Conservation (phyloP, 129 eudicot species). For the Tagetes erecta region DNA sequence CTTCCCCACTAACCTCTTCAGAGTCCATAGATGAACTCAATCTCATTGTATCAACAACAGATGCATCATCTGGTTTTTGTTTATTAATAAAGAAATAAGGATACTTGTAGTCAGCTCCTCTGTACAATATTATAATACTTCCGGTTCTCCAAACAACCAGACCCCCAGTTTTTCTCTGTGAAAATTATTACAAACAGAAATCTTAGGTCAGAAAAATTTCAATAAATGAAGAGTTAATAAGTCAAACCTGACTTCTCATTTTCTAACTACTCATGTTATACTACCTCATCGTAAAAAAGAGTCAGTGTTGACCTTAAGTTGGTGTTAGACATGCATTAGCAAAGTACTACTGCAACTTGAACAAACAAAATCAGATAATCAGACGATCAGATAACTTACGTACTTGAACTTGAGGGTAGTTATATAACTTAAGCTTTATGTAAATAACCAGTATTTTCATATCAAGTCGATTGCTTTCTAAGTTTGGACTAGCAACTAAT, state of each 20-base stretch:
- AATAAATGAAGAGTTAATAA: neutral
- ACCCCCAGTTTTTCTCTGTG: constrained; percentile 94
- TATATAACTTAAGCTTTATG: neutral
- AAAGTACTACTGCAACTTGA: neutral
- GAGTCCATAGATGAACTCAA: constrained; percentile 29
- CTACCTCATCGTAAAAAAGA: neutral
- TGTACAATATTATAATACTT: constrained; percentile 70
- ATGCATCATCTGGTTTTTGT: constrained; percentile 29
- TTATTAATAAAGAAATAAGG: constrained; percentile 68
- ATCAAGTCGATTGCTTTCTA: neutral
- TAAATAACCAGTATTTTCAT: constrained; percentile 1
- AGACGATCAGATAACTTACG: neutral
- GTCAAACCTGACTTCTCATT: neutral
- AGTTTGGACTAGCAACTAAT: neutral
- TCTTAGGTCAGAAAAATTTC: neutral
- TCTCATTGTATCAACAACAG: constrained; percentile 38
- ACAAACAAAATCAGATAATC: neutral
- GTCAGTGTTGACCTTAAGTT: neutral
- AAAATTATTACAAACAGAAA: constrained; percentile 24
- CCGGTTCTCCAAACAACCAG: constrained; percentile 96
- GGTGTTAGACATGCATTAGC: neutral
- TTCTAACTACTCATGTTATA: neutral
- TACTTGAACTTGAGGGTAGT: neutral
- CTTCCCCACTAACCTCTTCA: constrained; percentile 28
- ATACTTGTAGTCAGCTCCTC: constrained; percentile 83